phyloP scores from a whole-genome alignment of 1,139 yeast genomes.

The Protomyces pachydermus region DNA sequence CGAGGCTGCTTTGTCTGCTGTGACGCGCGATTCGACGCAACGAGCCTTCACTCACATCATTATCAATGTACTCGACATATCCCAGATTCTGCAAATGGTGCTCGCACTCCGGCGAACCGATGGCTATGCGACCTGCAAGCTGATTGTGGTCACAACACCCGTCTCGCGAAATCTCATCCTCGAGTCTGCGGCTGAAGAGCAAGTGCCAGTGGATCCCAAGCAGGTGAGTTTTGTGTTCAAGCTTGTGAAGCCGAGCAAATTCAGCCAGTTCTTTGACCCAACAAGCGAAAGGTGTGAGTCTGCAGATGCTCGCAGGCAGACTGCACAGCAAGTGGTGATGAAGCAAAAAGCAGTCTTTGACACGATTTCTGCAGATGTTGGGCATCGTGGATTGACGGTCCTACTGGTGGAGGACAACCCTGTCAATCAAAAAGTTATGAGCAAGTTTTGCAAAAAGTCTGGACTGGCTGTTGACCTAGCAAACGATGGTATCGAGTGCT shows the following conservation, averaged over 20 bases:
- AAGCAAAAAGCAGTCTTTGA: constrained; percentile 25
- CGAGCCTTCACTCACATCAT: constrained; percentile 38
- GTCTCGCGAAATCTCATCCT: constrained; percentile 36
- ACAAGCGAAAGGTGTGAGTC: constrained; percentile 17
- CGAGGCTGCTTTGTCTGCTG: constrained; percentile 27
- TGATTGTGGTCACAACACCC: constrained; percentile 38
- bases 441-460: constrained; percentile 80
- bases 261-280: constrained; percentile 31
- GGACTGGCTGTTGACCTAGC: constrained; percentile 67
- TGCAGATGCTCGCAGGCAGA: constrained; percentile 20
- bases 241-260: constrained; percentile 32
- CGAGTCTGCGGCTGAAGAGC: constrained; percentile 24
- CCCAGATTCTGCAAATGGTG: constrained; percentile 34
- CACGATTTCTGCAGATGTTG: constrained; percentile 17
- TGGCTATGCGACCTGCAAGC: constrained; percentile 32
- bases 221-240: constrained; percentile 28
- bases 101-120: constrained; percentile 22
- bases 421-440: constrained; percentile 87
- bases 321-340: constrained; percentile 21
- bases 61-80: constrained; percentile 35
- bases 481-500: constrained; percentile 82
- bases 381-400: constrained; percentile 41
- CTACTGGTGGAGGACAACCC: constrained; percentile 92
- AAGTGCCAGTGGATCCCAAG: neutral
- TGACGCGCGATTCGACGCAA: neutral